A percentile compares a stretch with the other conserved stretches of the same genome.
These are phyloP conservation scores for Tricholoma flavovirens DNA, from an alignment of 768 basidiomycete genomes.

Conservation along the genomic window DNA sequence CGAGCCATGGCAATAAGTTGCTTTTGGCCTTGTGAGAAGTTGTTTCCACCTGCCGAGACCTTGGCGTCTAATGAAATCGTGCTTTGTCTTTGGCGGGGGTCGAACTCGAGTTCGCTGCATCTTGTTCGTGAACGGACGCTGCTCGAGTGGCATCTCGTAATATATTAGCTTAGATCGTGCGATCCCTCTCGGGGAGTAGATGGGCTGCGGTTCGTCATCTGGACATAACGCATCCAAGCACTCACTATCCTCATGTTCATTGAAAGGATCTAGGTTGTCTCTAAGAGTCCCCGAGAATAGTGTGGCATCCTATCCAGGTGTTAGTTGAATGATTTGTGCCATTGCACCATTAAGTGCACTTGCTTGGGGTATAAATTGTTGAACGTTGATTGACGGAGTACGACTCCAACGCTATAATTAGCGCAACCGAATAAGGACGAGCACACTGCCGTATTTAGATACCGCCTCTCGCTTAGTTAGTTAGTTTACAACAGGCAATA, in stretches of 20 bases:
- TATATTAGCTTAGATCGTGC: slow-evolving; percentile 38
- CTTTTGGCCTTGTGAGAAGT: slow-evolving; percentile 90
- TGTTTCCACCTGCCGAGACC: slow-evolving; percentile 80
- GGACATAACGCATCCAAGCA: slow-evolving; percentile 81
- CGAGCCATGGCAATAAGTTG: slow-evolving; percentile 89
- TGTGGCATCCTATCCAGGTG: too few relatives aligned
- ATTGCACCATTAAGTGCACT: too few relatives aligned
- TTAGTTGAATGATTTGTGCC: too few relatives aligned
- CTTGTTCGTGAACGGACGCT: slow-evolving; percentile 37
- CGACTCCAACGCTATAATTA: too few relatives aligned
- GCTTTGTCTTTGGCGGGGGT: slow-evolving; percentile 45
- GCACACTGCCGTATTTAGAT: too few relatives aligned
- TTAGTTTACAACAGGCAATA: too few relatives aligned
- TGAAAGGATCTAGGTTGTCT: slow-evolving; percentile 72
- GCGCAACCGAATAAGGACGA: too few relatives aligned
- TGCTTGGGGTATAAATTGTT: too few relatives aligned
- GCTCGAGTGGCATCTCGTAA: slow-evolving; percentile 41
- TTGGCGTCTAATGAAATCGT: slow-evolving; percentile 66
- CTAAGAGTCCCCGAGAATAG: slow-evolving; percentile 77
- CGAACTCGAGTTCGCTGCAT: slow-evolving; percentile 34
- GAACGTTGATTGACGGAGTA: too few relatives aligned
- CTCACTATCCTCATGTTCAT: slow-evolving; percentile 77
- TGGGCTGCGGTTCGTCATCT: slow-evolving; percentile 55
- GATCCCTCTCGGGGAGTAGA: slow-evolving; percentile 48
- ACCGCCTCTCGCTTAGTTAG: too few relatives aligned